Evolutionary conservation across 768 basidiomycete species (phyloP).

Genomic region (Pleurotus djamor): DNA sequence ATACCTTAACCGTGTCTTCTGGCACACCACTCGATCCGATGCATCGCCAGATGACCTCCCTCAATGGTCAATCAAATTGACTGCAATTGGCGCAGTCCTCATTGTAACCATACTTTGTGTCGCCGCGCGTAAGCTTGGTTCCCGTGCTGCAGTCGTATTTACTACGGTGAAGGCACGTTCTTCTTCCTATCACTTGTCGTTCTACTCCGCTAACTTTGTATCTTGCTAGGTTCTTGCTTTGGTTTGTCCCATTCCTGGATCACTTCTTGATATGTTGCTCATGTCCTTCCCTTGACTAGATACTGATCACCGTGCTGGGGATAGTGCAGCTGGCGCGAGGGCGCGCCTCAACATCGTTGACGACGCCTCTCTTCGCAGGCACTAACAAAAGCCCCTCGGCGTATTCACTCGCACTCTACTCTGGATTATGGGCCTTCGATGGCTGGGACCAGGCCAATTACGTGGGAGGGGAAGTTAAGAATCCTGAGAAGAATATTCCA

Average conservation of each 20-base stretch:
- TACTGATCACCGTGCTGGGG: slow-evolving; percentile 76
- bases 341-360: slow-evolving; percentile 65
- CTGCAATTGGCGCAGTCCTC: slow-evolving; percentile 71
- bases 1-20: slow-evolving; percentile 89
- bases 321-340: slow-evolving; percentile 75
- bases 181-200: slow-evolving; percentile 7
- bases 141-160: slow-evolving; percentile 82
- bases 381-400: slow-evolving; percentile 78
- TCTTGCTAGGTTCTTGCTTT: slow-evolving; percentile 55
- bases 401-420: slow-evolving; percentile 94
- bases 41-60: slow-evolving; percentile 80
- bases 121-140: slow-evolving; percentile 72
- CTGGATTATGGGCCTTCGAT: slow-evolving; percentile 93
- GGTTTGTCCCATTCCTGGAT: slow-evolving; percentile 27
- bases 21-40: slow-evolving; percentile 68
- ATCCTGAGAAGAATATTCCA: slow-evolving; percentile 85
- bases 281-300: slow-evolving; percentile 29
- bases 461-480: slow-evolving; percentile 85
- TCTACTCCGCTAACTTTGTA: background rate
- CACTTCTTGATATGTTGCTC: background rate
- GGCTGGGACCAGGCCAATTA: slow-evolving; percentile 96
- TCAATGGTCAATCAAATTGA: slow-evolving; percentile 89
- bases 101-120: slow-evolving; percentile 79
- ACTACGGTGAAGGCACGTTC: slow-evolving; percentile 78
- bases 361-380: slow-evolving; percentile 63